phyloP scores from a whole-genome alignment of 108 stramenopile genomes.

The Conticribra weissflogii region DNA sequence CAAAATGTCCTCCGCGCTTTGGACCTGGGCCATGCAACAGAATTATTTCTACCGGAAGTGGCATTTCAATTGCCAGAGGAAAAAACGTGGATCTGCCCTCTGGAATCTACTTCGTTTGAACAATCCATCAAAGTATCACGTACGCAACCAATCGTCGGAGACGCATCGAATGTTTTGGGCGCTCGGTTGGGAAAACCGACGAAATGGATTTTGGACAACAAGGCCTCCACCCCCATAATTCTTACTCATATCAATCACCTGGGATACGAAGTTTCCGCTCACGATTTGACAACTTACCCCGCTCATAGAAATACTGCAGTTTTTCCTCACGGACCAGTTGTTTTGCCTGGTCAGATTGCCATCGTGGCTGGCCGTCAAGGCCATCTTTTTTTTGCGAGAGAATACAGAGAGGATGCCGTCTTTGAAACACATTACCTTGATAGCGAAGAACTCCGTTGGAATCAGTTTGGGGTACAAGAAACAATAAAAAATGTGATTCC shows the following conservation, averaged over 20 bases:
- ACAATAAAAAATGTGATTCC: conserved; percentile 7
- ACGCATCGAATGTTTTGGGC: too few relatives aligned
- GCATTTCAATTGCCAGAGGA: conserved; percentile 28
- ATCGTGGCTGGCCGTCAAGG: conserved; percentile 29
- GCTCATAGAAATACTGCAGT: conserved; percentile 14
- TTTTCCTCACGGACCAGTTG: conserved; percentile 26
- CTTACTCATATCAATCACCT: not conserved
- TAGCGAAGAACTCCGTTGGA: not conserved
- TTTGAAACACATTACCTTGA: conserved; percentile 4
- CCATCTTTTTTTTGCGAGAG: conserved; percentile 11
- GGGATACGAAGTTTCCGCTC: conserved; percentile 13
- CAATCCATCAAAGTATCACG: too few relatives aligned
- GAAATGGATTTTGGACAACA: conserved; percentile 27
- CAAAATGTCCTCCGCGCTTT: conserved; percentile 2
- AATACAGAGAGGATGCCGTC: conserved; percentile 17
- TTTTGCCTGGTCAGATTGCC: conserved; percentile 22
- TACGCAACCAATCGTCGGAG: too few relatives aligned
- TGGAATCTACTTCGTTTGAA: too few relatives aligned
- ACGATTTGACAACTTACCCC: not conserved
- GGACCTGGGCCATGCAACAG: not conserved
- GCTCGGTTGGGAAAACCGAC: not conserved
- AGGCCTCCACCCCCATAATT: conserved; percentile 17
- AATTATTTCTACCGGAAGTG: conserved; percentile 1
- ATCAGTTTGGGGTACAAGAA: not conserved
- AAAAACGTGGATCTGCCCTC: conserved; percentile 27